A percentile compares a stretch with the other conserved stretches of the same genome.
Evolutionary conservation across 305 asterid genomes (phyloP).

Genomic region (Fraxinus floribunda): DNA sequence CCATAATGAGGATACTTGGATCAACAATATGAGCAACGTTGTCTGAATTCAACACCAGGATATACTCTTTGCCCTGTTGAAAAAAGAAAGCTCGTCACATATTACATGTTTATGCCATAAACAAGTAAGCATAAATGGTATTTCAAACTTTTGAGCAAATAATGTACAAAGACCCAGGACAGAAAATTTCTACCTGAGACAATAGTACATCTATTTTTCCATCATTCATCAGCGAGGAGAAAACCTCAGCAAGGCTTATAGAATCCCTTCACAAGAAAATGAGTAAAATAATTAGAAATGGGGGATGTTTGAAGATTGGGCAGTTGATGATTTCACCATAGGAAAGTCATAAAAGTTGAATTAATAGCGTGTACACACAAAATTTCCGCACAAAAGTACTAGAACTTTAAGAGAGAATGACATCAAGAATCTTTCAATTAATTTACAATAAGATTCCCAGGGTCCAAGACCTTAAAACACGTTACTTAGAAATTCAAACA

Average conservation of each 20-base stretch:
- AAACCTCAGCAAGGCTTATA: constrained; percentile 48
- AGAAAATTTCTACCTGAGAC: constrained; percentile 57
- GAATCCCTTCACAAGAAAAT: constrained; percentile 53
- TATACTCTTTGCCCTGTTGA: constrained; percentile 84
- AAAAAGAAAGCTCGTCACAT: constrained; percentile 25
- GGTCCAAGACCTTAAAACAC: constrained; percentile 14
- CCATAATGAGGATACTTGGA: constrained; percentile 73
- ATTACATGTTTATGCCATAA: constrained; percentile 4
- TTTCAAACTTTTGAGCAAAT: constrained; percentile 8
- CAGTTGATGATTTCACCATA: background rate
- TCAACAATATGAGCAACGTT: constrained; percentile 73
- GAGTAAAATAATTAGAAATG: background rate
- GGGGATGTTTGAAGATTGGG: background rate
- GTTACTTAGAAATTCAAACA: constrained; percentile 16
- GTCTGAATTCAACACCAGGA: constrained; percentile 72
- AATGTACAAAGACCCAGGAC: constrained; percentile 12
- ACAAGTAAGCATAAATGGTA: constrained; percentile 17
- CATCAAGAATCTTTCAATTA: constrained; percentile 3
- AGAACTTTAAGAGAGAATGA: background rate
- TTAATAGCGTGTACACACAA: background rate
- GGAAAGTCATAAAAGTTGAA: background rate
- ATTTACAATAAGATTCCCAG: background rate
- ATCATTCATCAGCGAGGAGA: constrained; percentile 59
- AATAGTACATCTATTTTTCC: constrained; percentile 59
- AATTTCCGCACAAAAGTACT: background rate